Evolutionary conservation across 2,329 filamentous ascomycete species (phyloP), one percentile per base, ranked within the genome.

Genomic region (Colletotrichum endophyticum): DNA sequence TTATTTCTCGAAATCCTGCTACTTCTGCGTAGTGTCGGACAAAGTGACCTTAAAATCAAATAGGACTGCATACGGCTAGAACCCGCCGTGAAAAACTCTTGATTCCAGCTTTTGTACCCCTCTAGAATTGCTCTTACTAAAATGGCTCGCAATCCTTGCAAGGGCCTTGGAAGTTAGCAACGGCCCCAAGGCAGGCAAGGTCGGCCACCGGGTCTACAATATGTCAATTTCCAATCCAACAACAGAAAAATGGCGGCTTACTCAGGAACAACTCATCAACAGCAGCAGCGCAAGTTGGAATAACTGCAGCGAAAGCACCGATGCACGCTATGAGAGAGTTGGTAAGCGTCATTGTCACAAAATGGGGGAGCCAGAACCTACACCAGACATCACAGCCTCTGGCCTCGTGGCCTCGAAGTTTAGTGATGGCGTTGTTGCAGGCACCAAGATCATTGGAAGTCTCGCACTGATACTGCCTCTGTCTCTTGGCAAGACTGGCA

Each of bases 311-410:
- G 0, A 44, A 44, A 11, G 39, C 39, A 11, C 39, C 39, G 0
- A 44, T 44, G 16, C 39, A 44, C 0, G 39, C 39, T 39, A 8
- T 0, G 4, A 6, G 5, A 3, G 4, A 1, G 16, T 36, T 36
- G 13, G 13, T 36, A 3, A 36, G 13, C 6, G 3, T 34, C 32
- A 34, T 6, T 13, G 4, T 34, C 12, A 36, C 7, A 36, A 2
- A 1, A 3, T 16, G 2, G 2, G 12, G 34, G 2, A n/a, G 19
- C 5, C 19, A 12, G 0, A 1, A n/a, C 39, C 4, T 22, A 49
- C 19, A 49, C 44, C 44, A 49, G 5, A 49, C 44, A 13, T 49
- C 44, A 1, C 44, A 49, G n/a, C 44, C 44, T 49, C 44, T 49
- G 6, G 44, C 44, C 6, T 49, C 44, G 0, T 49, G 44, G 9